Evolutionary conservation across 129 eudicot species (phyloP), one percentile per base, ranked within the genome.

Genomic region (Mikania micrantha): DNA sequence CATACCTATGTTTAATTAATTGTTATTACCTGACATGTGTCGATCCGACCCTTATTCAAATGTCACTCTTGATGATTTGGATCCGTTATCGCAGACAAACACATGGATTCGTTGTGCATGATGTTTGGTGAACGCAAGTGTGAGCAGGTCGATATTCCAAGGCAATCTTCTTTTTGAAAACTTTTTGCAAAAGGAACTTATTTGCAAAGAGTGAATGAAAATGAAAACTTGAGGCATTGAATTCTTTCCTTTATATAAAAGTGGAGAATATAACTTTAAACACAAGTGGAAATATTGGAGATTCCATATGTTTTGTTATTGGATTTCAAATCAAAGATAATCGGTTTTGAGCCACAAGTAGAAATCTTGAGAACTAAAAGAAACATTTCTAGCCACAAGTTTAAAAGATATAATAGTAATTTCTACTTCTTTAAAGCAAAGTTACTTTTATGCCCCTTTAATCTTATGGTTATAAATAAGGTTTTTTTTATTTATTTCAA

Each of bases 191-290:
- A n/a, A n/a, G 8, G 45, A 56, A 41, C 72, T 41, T 71, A 38
- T 64, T 5, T 39, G 16, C 16, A 66, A 66, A 47, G 50, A 70
- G 53, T 32, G 59, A 50, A 68, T 65, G 71, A 74, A 39, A 69
- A 79, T 52, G 79, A 75, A 74, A 78, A 70, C 45, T 74, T 50
- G 64, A 82, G 75, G 83, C 48, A 78, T 74, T 74, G 69, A 64
- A 74, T 78, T 56, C 86, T 61, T 64, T 41, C 20, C 80, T 65
- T 78, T 74, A 69, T 70, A 38, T 25, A 47, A 70, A 78, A 82
- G 87, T 70, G 64, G 69, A 70, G 87, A 77, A 82, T 82, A 67
- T 81, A 58, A 67, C 78, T 53, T 64, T n/a, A n/a, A n/a, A n/a
- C n/a, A n/a, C n/a, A n/a, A n/a, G n/a, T n/a, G n/a, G n/a, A n/a